These are phyloP conservation scores for Parastagonospora avenae DNA, from an alignment of 2,329 filamentous ascomycete species.

Conservation along the genomic window DNA sequence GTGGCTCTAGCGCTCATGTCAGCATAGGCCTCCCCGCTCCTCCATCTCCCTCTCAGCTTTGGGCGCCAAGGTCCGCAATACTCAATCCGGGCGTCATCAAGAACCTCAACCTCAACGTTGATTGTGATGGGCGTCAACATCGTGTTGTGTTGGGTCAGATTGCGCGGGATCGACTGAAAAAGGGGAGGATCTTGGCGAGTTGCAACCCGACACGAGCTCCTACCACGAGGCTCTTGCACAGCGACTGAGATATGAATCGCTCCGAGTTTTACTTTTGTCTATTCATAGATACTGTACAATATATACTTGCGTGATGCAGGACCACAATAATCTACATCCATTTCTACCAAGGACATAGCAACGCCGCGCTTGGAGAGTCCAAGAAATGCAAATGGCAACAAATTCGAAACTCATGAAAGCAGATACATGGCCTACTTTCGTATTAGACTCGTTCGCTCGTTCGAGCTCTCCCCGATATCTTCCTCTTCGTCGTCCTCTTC, in stretches of 20 bases:
- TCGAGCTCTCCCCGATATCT: slow-evolving; percentile 19
- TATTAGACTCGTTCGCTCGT: slow-evolving; percentile 39
- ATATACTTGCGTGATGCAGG: background rate
- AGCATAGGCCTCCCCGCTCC: background rate
- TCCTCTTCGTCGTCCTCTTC: slow-evolving; percentile 36
- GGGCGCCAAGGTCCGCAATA: no score
- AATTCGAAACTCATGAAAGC: background rate
- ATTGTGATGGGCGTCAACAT: no score
- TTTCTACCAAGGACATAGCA: slow-evolving; percentile 2
- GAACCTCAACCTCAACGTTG: no score
- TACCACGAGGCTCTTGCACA: background rate
- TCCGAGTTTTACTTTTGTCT: background rate
- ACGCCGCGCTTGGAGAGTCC: slow-evolving; percentile 18
- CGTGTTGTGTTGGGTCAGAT: no score
- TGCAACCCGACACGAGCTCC: no score
- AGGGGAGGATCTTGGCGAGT: no score
- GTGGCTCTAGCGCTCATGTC: slow-evolving; percentile 3
- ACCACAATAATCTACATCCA: background rate
- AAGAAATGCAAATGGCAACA: slow-evolving; percentile 8
- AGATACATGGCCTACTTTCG: slow-evolving; percentile 23
- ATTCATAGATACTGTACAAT: no score
- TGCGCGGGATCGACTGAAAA: no score
- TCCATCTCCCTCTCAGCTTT: background rate
- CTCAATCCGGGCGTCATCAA: no score
- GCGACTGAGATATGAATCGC: background rate